phyloP scores from a whole-genome alignment of 805 yeast genomes.

The Candida insectorum region DNA sequence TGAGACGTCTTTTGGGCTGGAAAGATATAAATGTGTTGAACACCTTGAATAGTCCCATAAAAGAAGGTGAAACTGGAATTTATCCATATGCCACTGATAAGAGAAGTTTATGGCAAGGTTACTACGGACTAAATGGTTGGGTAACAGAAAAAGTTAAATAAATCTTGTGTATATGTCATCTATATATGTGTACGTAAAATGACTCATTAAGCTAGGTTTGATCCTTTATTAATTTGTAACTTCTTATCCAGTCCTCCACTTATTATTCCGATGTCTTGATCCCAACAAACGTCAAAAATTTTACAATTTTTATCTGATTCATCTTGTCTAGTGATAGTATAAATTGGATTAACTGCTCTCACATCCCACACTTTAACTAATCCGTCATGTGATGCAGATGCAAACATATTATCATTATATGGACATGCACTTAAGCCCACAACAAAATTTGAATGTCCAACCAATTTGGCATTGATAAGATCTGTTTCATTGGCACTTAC shows the following conservation, averaged over 20 bases:
- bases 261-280: slow-evolving; percentile 69
- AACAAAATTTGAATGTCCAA: slow-evolving; percentile 91
- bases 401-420: slow-evolving; percentile 73
- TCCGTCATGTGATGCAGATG: slow-evolving; percentile 95
- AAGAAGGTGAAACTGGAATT: slow-evolving; percentile 22
- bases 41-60: slow-evolving; percentile 10
- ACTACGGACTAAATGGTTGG: slow-evolving; percentile 66
- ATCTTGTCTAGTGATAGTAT: slow-evolving; percentile 75
- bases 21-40: slow-evolving; percentile 13
- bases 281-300: slow-evolving; percentile 89
- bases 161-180: slow-evolving; percentile 1
- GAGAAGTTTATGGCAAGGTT: slow-evolving; percentile 72
- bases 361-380: slow-evolving; percentile 95
- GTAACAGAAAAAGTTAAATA: slow-evolving; percentile 27
- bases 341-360: slow-evolving; percentile 77
- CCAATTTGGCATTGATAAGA: slow-evolving; percentile 55
- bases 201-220: slow-evolving; percentile 15
- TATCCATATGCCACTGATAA: slow-evolving; percentile 67
- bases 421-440: slow-evolving; percentile 75
- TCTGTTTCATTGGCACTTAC: slow-evolving; percentile 58
- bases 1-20: slow-evolving; percentile 68
- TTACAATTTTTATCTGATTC: slow-evolving; percentile 47
- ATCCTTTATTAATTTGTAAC: slow-evolving; percentile 70
- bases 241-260: slow-evolving; percentile 95
- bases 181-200: not conserved